Conservation (phyloP, 208 protist species). For the Tetramitus jugosus region DNA sequence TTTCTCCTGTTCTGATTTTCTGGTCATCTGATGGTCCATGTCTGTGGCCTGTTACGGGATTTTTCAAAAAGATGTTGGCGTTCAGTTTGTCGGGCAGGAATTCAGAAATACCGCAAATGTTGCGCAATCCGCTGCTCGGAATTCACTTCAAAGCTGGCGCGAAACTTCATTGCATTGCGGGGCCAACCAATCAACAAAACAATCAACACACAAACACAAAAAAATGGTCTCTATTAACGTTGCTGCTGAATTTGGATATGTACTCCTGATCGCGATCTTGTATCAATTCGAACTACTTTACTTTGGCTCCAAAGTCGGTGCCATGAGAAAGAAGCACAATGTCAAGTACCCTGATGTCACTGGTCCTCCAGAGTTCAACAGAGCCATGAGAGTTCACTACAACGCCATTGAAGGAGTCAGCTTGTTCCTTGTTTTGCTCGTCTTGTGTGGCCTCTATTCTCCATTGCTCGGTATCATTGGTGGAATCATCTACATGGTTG, state of each 20-base stretch:
- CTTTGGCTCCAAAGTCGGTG: background rate
- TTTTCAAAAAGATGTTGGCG: too few species aligned
- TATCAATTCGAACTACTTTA: background rate
- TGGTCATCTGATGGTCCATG: too few species aligned
- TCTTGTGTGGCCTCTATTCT: background rate
- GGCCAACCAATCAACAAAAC: too few species aligned
- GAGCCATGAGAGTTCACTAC: slow-evolving; percentile 19
- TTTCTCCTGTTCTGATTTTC: too few species aligned
- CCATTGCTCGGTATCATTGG: background rate
- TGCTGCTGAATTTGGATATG: background rate
- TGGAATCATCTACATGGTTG: background rate
- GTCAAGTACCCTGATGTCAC: background rate
- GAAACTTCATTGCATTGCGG: too few species aligned
- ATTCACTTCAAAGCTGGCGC: too few species aligned
- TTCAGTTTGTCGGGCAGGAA: too few species aligned
- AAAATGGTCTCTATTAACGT: background rate
- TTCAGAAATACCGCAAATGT: too few species aligned
- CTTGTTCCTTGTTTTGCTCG: background rate
- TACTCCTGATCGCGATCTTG: background rate
- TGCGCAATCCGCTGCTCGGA: too few species aligned
- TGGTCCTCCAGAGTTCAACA: background rate
- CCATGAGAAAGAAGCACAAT: background rate
- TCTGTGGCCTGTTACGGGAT: too few species aligned
- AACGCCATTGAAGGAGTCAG: background rate
- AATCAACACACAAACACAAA: too few species aligned